Base-by-base conservation (phyloP, 176 grass and related monocot species). In the Neostapfia colusana region DNA sequence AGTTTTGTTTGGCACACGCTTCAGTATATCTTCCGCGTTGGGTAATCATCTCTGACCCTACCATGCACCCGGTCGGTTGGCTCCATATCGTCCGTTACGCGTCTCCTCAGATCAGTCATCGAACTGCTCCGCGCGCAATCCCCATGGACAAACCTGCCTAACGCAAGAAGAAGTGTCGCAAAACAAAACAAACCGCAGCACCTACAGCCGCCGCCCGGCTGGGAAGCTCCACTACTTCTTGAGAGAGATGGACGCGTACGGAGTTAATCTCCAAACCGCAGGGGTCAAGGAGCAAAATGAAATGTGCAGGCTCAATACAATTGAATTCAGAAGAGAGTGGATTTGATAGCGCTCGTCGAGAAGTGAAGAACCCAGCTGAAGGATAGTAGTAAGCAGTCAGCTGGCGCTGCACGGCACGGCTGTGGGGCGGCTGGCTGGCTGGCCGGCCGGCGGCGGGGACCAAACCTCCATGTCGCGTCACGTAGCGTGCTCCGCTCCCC, bases 361-460 rank as follows among this genome's bases (percentile, higher is more conserved):
- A 31, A 31, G 31, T 28, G 44, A 65, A 71, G 25, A 84, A 63
- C 21, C 17, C 10, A 26, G 43, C 16, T 20, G 44, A 14, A 31
- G 8, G 17, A 1, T 21, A 9, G 48, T 18, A 38, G 39, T 3
- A 27, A 25, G 18, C 24, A 45, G 65, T 3, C 8, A 44, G 20
- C n/a, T n/a, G n/a, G n/a, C n/a, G n/a, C n/a, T n/a, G 4, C 15
- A 18, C 46, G 1, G 49, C 51, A 57, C 38, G 37, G 56, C 18
- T 27, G 43, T 37, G 26, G 48, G 40, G 24, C 7, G 53, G n/a
- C 39, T 16, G 1, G 74, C 64, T 21, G n/a, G n/a, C n/a, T n/a
- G n/a, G n/a, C n/a, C n/a, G 59, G 38, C 69, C 51, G 56, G 78
- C 51, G 49, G 40, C 76, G 51, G 72, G 78, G 78, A 81, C 84